These are phyloP conservation scores for Starmerella tilneyi DNA, from an alignment of 805 yeast genomes.

Conservation along the genomic window DNA sequence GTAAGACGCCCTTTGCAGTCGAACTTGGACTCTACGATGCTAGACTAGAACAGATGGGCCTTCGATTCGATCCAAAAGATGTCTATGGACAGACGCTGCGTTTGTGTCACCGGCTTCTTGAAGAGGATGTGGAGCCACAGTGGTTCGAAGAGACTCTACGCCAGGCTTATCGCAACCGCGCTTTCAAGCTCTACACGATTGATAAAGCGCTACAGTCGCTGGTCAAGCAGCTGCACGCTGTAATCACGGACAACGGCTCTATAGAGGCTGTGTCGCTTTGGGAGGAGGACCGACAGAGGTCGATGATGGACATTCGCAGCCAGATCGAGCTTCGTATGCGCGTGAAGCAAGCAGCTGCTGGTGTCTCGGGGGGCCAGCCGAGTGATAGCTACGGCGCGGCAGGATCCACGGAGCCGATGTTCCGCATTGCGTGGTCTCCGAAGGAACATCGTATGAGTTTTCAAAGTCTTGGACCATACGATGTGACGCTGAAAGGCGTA, in stretches of 20 bases:
- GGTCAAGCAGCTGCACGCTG: conserved; percentile 76
- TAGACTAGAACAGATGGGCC: conserved; percentile 71
- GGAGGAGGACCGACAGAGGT: conserved; percentile 63
- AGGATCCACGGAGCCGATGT: conserved; percentile 70
- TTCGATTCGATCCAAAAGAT: conserved; percentile 42
- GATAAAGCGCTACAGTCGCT: conserved; percentile 82
- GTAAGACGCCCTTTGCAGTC: conserved; percentile 55
- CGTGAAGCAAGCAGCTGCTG: conserved; percentile 62
- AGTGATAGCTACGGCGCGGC: conserved; percentile 25
- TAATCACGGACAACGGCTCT: conserved; percentile 67
- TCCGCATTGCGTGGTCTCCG: conserved; percentile 66
- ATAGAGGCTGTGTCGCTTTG: conserved; percentile 70
- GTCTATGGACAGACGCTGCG: conserved; percentile 64
- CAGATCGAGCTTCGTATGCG: conserved; percentile 87
- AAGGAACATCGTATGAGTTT: conserved; percentile 46
- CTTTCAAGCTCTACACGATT: conserved; percentile 82
- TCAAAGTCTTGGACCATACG: conserved; percentile 80
- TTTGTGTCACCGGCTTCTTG: conserved; percentile 65
- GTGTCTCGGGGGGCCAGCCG: conserved; percentile 19
- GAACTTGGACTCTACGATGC: conserved; percentile 74
- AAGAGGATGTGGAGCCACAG: conserved; percentile 84
- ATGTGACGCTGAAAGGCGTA: conserved; percentile 67
- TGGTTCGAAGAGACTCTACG: conserved; percentile 93
- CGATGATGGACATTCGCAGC: conserved; percentile 63
- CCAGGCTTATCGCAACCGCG: conserved; percentile 88